Conservation (phyloP, 306 rosid species). For the Dryas octopetala region DNA sequence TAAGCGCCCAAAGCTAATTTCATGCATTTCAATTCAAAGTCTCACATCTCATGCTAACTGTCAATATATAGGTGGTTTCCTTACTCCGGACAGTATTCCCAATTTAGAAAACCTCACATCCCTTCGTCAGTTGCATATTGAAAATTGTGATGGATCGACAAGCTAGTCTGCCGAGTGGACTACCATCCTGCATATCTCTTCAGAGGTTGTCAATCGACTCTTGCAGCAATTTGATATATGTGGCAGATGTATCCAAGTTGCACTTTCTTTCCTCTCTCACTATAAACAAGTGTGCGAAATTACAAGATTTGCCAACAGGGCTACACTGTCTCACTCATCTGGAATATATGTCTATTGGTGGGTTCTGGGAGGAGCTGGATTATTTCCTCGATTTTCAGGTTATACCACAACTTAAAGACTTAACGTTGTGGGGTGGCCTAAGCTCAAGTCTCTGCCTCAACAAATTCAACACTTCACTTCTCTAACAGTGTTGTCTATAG, state of each 20-base stretch:
- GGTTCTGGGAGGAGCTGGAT: not conserved
- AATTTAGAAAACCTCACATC: not conserved
- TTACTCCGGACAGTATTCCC: not conserved
- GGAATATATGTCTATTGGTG: not conserved
- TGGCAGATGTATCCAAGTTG: not conserved
- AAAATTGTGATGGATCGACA: not conserved
- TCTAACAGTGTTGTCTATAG: too few relatives aligned
- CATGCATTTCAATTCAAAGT: not conserved
- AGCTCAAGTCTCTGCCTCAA: too few relatives aligned
- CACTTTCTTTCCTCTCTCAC: not conserved
- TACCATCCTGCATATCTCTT: not conserved
- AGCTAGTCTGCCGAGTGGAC: not conserved
- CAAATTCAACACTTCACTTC: too few relatives aligned
- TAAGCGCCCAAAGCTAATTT: not conserved
- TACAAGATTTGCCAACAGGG: not conserved
- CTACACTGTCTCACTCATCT: not conserved
- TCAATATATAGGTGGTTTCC: accelerated
- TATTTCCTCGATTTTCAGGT: not conserved
- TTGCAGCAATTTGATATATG: not conserved
- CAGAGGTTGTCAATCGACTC: accelerated
- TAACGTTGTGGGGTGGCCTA: too few relatives aligned
- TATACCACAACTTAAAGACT: too few relatives aligned
- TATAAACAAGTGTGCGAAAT: not conserved
- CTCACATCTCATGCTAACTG: not conserved
- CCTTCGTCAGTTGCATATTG: not conserved